Evolutionary conservation across 192 early-diverging fungal species (phyloP), one percentile per base, ranked within the genome.

Genomic region (Linnemannia hyalina): DNA sequence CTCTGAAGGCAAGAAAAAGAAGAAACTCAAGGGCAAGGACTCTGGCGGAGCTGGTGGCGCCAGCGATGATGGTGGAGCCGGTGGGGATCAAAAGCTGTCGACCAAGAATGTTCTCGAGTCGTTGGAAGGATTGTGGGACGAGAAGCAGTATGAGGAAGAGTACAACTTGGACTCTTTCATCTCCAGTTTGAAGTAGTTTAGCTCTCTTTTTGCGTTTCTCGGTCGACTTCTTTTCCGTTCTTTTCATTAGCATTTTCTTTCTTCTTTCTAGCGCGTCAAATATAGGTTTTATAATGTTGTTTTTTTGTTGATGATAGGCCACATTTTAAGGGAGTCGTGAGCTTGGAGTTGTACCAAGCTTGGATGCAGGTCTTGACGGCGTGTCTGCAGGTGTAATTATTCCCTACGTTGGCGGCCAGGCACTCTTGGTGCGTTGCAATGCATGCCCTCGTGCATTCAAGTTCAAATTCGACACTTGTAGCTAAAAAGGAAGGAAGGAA

Each of bases 121-220:
- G 9, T 72, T 99, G 73, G 97, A 96, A 68, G 93, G 92, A 32
- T 88, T 99, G 18, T 98, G 97, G 96, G 97, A 98, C 76, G 93
- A 98, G 55, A 95, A 93, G 73, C 95, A 97, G 83, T 97, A 97
- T 76, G 94, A 96, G 76, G 95, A 96, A 71, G 96, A 95, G 89
- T 96, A 94, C 78, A 97, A 96, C 74, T 82, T 97, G 83, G 96
- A 97, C 83, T 91, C 88, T 42, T 97, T 96, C 83, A 94, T 97
- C 63, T 76, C 78, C 11, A 80, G 83, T 10, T 70, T 85, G 29
- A 85, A 85, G 60, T 85, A 85, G 77, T 69, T 22, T 36, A n/a
- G 16, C 40, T 15, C 36, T 15, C 6, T 68, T 3, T 57, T 23
- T 75, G 35, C 35, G 74, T 76, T 16, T 75, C 41, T 57, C 42